Evolutionary conservation across 768 basidiomycete genomes (phyloP), one percentile per base, ranked within the genome.

Genomic region (Phaeotremella fagi): DNA sequence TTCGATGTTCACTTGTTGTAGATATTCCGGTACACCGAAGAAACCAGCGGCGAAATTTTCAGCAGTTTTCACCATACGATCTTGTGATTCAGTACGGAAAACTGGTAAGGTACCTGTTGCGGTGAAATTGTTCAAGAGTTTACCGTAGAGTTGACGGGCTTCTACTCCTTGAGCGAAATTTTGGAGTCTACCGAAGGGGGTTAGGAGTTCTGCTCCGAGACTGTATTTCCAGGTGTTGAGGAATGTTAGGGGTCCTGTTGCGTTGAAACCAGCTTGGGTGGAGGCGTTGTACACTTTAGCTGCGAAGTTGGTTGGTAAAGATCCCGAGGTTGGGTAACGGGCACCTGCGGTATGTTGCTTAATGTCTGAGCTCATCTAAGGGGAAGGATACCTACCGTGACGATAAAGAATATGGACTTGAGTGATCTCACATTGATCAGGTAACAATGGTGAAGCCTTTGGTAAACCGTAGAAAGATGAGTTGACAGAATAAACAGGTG

Each of bases 51-150:
- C 79, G 61, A 81, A 81, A 63, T 80, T 80, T 41, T 79, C 68
- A 0, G 81, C 81, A 23, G 80, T 80, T 20, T 79, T 75, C 50
- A 81, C 70, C 81, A 81, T 82, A 24, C 81, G 76, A 59, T 79
- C 77, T 60, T 80, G 79, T 1, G 78, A 79, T 57, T 81, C 80
- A 0, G 80, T 81, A 20, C 81, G 76, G 75, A 81, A 82, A 33
- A 81, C 79, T 7, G 81, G 80, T 7, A 81, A 58, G 1, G 71
- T 61, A 48, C 57, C 61, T 18, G 52, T 25, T 20, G 51, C 52
- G 24, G 68, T 71, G 46, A 68, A 71, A 55, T 71, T 68, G 61
- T 68, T 71, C 15, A 66, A 50, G 26, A 68, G 55, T 15, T 54
- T 23, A 18, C 69, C 70, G 48, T 71, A 72, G 20, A 64, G 54